Evolutionary conservation across 371 early-diverging fungal species (phyloP), one percentile per base, ranked within the genome.

Genomic region (Mortierella sp.): DNA sequence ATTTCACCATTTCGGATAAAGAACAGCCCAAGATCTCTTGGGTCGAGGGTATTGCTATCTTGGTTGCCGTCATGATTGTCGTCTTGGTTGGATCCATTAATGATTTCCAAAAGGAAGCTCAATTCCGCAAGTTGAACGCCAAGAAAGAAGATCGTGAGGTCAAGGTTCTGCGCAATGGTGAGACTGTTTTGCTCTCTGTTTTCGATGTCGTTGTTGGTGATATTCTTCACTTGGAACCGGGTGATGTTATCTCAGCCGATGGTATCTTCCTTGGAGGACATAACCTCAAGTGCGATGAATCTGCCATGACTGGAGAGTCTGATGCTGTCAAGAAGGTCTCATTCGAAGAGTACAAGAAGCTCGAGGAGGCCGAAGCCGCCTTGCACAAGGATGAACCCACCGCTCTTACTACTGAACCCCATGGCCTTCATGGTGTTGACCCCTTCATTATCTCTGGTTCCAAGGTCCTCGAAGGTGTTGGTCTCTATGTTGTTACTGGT

Each of bases 241-340:
- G 99, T 64, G 98, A 98, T 75, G 92, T 98, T 37, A 87, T 98
- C 61, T 88, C 95, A 1, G 97, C 90, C 17, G 99, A 99, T 83
- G 96, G 96, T 70, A 85, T 98, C 61, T 91, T 86, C 61, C 76
- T 96, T 19, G 78, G 85, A 32, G 97, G 96, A 26, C 93, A 94
- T 71, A 94, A 96, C 77, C 75, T 98, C 55, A 88, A 88, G 9
- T 94, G 94, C 82, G 98, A 98, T 80, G 98, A 98, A 75, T 93
- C 94, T 29, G 93, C 96, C 56, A 93, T 95, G 40, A 97, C 97
- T 0, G 98, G 98, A 80, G 98, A 98, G 86, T 90, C 95, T 3
- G 95, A 97, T 66, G 91, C 94, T 0, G 90, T 97, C 84, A 90
- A 90, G 71, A 95, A 86, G 62, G 69, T 83, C n/a, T 69, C 76